phyloP scores from a whole-genome alignment of 371 early-diverging fungal genomes.

The Syncephalastrum racemosum region DNA sequence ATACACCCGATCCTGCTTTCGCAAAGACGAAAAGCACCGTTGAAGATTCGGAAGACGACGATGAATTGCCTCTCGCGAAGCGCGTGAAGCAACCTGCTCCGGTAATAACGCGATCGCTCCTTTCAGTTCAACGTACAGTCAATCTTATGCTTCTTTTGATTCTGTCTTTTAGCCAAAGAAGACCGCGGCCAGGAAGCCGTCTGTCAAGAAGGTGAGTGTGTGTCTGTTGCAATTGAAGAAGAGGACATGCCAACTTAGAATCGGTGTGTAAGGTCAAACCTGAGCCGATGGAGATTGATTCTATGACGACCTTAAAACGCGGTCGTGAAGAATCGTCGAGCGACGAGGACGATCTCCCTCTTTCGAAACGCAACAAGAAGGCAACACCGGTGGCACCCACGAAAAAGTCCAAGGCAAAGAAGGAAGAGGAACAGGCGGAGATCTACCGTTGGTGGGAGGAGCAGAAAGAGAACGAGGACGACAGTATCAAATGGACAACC shows the following conservation, averaged over 20 bases:
- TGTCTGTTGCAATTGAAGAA: neutral
- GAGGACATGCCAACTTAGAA: neutral
- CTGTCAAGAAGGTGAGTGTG: no score
- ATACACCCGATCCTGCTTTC: conserved; percentile 15
- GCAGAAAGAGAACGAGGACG: conserved; percentile 58
- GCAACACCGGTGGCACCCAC: conserved; percentile 31
- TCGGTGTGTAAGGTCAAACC: neutral
- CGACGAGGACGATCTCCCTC: conserved; percentile 11
- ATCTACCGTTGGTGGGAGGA: conserved; percentile 53
- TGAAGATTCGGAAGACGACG: conserved; percentile 19
- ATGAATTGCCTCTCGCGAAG: conserved; percentile 16
- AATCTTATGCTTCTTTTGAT: neutral
- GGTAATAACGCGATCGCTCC: conserved; percentile 5
- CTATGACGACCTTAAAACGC: conserved; percentile 5
- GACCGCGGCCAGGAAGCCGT: no score
- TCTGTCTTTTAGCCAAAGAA: no score
- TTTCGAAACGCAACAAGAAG: conserved; percentile 23
- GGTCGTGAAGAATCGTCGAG: conserved; percentile 9
- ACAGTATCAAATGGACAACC: conserved; percentile 80
- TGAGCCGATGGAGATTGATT: neutral
- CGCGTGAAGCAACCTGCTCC: conserved; percentile 12
- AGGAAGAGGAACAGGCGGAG: conserved; percentile 32
- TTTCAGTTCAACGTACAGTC: neutral
- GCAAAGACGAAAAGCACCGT: conserved; percentile 6
- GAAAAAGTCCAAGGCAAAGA: conserved; percentile 21